A percentile compares a stretch with the other conserved stretches of the same genome.
These are phyloP conservation scores for Phylloporus sp. DNA, from an alignment of 1,284 basidiomycete genomes.

Conservation along the genomic window DNA sequence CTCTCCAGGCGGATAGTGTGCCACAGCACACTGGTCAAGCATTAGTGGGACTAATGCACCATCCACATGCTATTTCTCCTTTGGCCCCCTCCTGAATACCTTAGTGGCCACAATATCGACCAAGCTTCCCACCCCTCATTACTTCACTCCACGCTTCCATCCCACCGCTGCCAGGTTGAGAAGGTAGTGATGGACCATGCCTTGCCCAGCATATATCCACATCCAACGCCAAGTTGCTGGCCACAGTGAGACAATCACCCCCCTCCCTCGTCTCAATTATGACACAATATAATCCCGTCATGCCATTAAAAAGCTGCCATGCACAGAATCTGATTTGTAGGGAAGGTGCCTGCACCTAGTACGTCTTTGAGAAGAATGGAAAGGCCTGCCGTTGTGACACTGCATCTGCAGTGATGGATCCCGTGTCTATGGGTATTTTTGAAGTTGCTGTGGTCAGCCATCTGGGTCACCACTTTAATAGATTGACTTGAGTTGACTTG, in stretches of 20 bases:
- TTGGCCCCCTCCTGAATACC: slow-evolving; percentile 30
- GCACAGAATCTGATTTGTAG: slow-evolving; percentile 56
- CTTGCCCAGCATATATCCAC: slow-evolving; percentile 34
- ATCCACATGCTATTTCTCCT: slow-evolving; percentile 26
- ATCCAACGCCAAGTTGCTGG: slow-evolving; percentile 36
- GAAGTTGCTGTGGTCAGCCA: too few relatives aligned
- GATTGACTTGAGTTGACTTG: slow-evolving; percentile 72
- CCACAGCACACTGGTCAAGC: slow-evolving; percentile 35
- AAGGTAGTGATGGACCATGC: slow-evolving; percentile 19
- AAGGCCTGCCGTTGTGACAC: slow-evolving; percentile 41
- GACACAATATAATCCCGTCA: slow-evolving; percentile 37
- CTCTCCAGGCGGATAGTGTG: slow-evolving; percentile 29
- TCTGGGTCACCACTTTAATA: too few relatives aligned
- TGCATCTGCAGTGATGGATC: too few relatives aligned
- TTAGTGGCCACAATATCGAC: slow-evolving; percentile 32
- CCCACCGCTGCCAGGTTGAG: slow-evolving; percentile 12
- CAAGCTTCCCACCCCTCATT: slow-evolving; percentile 34
- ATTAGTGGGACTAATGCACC: slow-evolving; percentile 31
- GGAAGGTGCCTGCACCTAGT: slow-evolving; percentile 55
- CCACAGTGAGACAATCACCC: slow-evolving; percentile 35
- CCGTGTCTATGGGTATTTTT: too few relatives aligned
- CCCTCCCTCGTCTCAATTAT: slow-evolving; percentile 38
- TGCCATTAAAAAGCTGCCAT: slow-evolving; percentile 55
- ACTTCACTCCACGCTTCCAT: slow-evolving; percentile 22
- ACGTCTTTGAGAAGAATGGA: slow-evolving; percentile 33